These are phyloP conservation scores for Diaporthe caulivora DNA, from an alignment of 2,329 filamentous ascomycete species.

Conservation along the genomic window DNA sequence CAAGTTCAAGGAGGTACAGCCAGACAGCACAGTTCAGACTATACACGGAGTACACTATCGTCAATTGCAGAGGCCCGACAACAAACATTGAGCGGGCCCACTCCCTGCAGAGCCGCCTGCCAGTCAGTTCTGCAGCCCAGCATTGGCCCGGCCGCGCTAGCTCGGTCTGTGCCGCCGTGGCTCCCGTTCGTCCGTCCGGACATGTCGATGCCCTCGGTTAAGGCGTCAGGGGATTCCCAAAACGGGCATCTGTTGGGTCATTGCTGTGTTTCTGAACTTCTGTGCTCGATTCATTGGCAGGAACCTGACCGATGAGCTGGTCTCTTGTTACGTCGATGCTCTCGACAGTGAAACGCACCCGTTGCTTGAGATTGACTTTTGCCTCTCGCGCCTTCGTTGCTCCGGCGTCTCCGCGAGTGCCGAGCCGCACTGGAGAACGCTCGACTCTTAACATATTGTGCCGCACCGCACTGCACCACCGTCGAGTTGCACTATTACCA, in stretches of 20 bases:
- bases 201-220: constrained; percentile 31
- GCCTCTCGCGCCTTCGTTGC: constrained; percentile 24
- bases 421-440: constrained; percentile 4
- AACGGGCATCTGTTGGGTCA: constrained; percentile 14
- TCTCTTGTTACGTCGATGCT: not conserved
- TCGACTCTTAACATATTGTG: not conserved
- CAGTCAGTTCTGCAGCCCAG: not conserved
- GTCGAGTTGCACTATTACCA: not conserved
- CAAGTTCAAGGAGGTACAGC: not conserved
- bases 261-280: constrained; percentile 1
- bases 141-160: constrained; percentile 1
- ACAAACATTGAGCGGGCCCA: constrained; percentile 5
- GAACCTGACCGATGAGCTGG: not conserved
- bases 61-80: not conserved
- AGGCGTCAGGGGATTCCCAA: not conserved
- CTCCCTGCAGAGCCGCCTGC: constrained; percentile 15
- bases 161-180: constrained; percentile 28
- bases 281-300: constrained; percentile 6
- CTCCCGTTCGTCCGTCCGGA: constrained; percentile 31
- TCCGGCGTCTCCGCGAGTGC: constrained; percentile 28
- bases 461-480: not conserved
- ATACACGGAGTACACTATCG: too few species aligned
- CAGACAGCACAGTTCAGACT: not conserved
- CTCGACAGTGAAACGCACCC: not conserved
- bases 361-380: not conserved